These are phyloP conservation scores for Chrysoporthe austroafricana DNA, from an alignment of 2,329 filamentous ascomycete genomes.

Conservation along the genomic window DNA sequence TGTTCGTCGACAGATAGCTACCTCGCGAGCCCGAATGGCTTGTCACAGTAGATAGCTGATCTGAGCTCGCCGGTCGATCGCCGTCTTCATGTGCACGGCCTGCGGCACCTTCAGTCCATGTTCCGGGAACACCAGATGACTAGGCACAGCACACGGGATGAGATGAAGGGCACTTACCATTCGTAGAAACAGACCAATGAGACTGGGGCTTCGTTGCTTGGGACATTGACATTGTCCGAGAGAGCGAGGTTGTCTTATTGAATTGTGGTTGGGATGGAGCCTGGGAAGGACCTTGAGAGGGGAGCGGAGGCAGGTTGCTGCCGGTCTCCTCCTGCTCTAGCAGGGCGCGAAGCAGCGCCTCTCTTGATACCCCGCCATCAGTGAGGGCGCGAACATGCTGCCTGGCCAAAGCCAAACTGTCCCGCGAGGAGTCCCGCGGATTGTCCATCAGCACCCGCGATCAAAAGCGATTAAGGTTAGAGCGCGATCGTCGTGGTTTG, in stretches of 20 bases:
- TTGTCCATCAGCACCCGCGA: slow-evolving; percentile 32
- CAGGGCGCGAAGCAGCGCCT: slow-evolving; percentile 39
- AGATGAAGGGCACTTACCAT: slow-evolving; percentile 16
- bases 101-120: slow-evolving; percentile 15
- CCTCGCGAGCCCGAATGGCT: slow-evolving; percentile 52
- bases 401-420: slow-evolving; percentile 37
- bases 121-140: slow-evolving; percentile 10
- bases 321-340: slow-evolving; percentile 37
- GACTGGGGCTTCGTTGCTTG: slow-evolving; percentile 21
- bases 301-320: slow-evolving; percentile 21
- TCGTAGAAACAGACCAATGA: slow-evolving; percentile 23
- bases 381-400: slow-evolving; percentile 40
- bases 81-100: slow-evolving; percentile 21
- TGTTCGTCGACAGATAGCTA: slow-evolving; percentile 47
- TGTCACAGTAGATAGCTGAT: slow-evolving; percentile 29
- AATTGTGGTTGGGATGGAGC: slow-evolving; percentile 16
- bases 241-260: slow-evolving; percentile 16
- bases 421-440: slow-evolving; percentile 33
- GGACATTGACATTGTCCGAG: slow-evolving; percentile 24
- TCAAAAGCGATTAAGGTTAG: slow-evolving; percentile 6
- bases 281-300: slow-evolving; percentile 17
- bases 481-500: slow-evolving; percentile 2
- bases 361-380: slow-evolving; percentile 36
- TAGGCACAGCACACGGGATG: background rate
- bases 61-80: slow-evolving; percentile 24